Conservation (phyloP, 495 filamentous ascomycete species). For the Xylaria longipes region DNA sequence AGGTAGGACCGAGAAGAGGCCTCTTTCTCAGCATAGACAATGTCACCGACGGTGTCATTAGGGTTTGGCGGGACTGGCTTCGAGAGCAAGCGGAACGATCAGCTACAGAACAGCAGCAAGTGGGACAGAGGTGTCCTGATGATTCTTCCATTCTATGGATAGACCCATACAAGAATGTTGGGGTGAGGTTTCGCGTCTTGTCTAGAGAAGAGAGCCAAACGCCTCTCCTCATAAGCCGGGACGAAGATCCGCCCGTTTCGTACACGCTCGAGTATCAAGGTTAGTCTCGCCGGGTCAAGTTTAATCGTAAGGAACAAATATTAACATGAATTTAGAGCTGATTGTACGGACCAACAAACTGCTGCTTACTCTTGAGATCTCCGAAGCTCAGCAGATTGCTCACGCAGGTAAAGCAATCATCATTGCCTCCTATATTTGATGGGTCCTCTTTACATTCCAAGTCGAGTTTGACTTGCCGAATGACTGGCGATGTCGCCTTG, state of each 20-base stretch:
- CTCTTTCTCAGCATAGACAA: constrained; percentile 66
- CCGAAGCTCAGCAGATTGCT: constrained; percentile 55
- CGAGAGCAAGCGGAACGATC: constrained; percentile 43
- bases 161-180: constrained; percentile 59
- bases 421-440: constrained; percentile 55
- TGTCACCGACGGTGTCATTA: constrained; percentile 66
- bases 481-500: neutral
- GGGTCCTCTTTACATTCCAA: constrained; percentile 19
- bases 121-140: constrained; percentile 22
- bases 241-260: constrained; percentile 64
- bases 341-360: constrained; percentile 65
- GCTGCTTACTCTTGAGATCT: constrained; percentile 63
- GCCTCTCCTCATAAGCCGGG: constrained; percentile 54
- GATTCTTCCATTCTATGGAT: constrained; percentile 62
- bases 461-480: constrained; percentile 9
- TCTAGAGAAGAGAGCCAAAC: constrained; percentile 29
- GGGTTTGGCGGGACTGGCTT: constrained; percentile 75
- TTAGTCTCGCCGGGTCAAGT: constrained; percentile 36
- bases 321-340: constrained; percentile 56
- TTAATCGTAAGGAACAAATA: neutral
- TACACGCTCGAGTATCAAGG: constrained; percentile 69
- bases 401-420: constrained; percentile 65
- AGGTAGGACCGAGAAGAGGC: constrained; percentile 63
- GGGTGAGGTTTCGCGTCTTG: constrained; percentile 62
- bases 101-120: constrained; percentile 29